Percentiles rank a stretch among this genome's conserved stretches.
Evolutionary conservation across 192 early-diverging fungal species (phyloP).

Genomic region (Entomortierella beljakovae): DNA sequence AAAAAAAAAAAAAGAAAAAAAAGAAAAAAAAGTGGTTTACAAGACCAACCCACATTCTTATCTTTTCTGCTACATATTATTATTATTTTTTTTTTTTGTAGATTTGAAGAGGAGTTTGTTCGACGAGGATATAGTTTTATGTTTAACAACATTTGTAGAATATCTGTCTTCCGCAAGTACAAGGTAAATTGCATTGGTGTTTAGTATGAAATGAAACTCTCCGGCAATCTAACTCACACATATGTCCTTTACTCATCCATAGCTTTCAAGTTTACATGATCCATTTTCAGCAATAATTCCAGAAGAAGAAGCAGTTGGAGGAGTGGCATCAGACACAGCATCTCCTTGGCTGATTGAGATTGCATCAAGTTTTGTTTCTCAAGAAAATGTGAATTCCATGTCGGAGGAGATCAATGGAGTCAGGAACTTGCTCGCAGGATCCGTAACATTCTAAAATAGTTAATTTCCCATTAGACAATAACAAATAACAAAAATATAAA

Average conservation of each 20-base stretch:
- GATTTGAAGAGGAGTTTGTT: conserved; percentile 50
- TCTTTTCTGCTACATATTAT: too few species aligned
- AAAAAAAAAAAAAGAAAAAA: background rate
- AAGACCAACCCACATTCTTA: background rate
- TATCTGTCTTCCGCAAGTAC: conserved; percentile 51
- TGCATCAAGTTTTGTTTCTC: conserved; percentile 46
- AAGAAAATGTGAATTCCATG: conserved; percentile 51
- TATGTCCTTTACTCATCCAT: background rate
- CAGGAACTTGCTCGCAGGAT: conserved; percentile 44
- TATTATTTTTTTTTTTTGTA: conserved; percentile 10
- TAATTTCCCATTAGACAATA: too few species aligned
- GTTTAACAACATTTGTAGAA: conserved; percentile 52
- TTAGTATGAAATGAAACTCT: too few species aligned
- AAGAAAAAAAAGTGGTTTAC: background rate
- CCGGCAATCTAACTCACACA: background rate
- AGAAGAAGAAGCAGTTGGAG: conserved; percentile 13
- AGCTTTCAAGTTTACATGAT: conserved; percentile 48
- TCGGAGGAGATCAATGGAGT: conserved; percentile 50
- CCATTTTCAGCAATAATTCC: conserved; percentile 44
- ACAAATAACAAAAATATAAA: background rate
- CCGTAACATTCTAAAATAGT: conserved; percentile 20
- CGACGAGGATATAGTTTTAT: conserved; percentile 49
- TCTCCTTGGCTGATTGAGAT: conserved; percentile 50
- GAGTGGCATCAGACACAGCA: conserved; percentile 2
- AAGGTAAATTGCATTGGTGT: conserved; percentile 16